Evolutionary conservation across 441 rosid species (phyloP), one percentile per base, ranked within the genome.

Genomic region (Populus tomentosa): DNA sequence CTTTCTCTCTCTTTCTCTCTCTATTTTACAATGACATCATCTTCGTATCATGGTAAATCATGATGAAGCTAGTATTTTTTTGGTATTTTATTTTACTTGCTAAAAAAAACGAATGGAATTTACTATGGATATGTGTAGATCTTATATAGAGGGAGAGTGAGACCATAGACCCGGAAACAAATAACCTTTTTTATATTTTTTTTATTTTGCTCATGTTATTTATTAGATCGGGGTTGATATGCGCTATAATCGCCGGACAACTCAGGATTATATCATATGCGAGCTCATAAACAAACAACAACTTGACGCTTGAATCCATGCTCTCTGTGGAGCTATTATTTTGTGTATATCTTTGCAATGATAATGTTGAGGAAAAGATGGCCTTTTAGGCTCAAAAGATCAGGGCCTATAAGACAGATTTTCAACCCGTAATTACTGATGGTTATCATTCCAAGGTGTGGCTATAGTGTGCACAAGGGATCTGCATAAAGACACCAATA

Each of bases 371-470:
- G 5, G 50, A 10, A 1, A 23, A 1, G 21, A 53, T 53, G 61
- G 3, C 61, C 61, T 53, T 53, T 53, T 6, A 53, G 72, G 10
- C 16, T 10, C 26, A 7, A 24, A 68, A 61, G 38, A 14, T 63
- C 7, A 35, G 3, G 7, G 33, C 53, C 64, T 28, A 28, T 21
- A 23, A 28, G 82, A 79, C 82, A 77, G 72, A 67, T 76, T 81
- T 84, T 81, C 82, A 78, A 77, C 42, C 32, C 68, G 28, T 38
- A 74, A 77, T 81, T 66, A 72, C 74, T 7, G 71, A n/a, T 26
- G 26, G 28, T 69, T 24, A 71, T 77, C 75, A 84, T 76, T 76
- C 67, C 81, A 10, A 56, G 50, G 42, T 30, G 33, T 38, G 30
- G 30, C 33, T 36, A 13, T 28, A 28, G 30, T 28, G 30, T 11